These are phyloP conservation scores for Pichiaceae sp. DNA, from an alignment of 1,139 yeast genomes.

Conservation along the genomic window DNA sequence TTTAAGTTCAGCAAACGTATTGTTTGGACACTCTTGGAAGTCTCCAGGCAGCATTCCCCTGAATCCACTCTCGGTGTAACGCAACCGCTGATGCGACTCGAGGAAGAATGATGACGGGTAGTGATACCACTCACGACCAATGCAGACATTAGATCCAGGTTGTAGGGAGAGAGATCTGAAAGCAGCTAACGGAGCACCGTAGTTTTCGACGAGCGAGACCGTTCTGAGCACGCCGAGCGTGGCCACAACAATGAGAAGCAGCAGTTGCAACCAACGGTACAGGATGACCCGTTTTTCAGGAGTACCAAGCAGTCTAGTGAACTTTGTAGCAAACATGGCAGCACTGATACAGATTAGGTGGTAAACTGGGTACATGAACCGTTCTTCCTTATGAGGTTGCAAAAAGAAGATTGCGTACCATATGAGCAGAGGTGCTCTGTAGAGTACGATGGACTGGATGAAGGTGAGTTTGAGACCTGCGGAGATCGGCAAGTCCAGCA, in stretches of 20 bases:
- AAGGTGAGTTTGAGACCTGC: constrained; percentile 4
- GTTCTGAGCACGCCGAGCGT: constrained; percentile 20
- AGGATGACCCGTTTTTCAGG: constrained; percentile 7
- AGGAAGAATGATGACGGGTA: constrained; percentile 83
- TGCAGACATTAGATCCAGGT: constrained; percentile 48
- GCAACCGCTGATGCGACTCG: constrained; percentile 44
- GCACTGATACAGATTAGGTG: constrained; percentile 60
- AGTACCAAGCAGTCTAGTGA: constrained; percentile 9
- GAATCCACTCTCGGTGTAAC: constrained; percentile 70
- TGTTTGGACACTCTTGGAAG: constrained; percentile 40
- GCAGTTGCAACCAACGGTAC: constrained; percentile 9
- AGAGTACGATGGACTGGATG: constrained; percentile 18
- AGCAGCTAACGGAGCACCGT: constrained; percentile 50
- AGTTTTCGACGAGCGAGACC: constrained; percentile 45
- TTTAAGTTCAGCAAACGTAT: constrained; percentile 16
- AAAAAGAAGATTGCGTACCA: constrained; percentile 62
- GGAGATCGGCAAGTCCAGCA: constrained; percentile 12
- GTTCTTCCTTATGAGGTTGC: constrained; percentile 92
- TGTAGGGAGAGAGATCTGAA: constrained; percentile 26
- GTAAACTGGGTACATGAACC: constrained; percentile 82
- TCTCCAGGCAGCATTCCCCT: constrained; percentile 87
- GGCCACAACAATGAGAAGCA: constrained; percentile 14
- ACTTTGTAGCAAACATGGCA: constrained; percentile 36
- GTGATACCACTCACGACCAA: constrained; percentile 94
- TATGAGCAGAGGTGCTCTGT: constrained; percentile 35